phyloP scores from a whole-genome alignment of 345 rosid species.

The Eucalyptus tenuipes region DNA sequence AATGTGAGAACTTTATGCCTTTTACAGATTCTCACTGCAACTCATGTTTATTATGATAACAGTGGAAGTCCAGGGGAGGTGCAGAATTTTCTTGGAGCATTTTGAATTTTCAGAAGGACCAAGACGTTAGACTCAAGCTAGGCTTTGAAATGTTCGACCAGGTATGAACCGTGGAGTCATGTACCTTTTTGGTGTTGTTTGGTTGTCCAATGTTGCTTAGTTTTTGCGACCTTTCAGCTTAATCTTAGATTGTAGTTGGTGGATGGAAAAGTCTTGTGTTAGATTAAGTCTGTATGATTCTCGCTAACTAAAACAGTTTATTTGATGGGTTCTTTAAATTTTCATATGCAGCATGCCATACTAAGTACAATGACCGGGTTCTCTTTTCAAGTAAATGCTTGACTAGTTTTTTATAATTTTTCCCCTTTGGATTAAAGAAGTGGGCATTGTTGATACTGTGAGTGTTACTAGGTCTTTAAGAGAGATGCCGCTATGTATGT shows the following conservation, averaged over 20 bases:
- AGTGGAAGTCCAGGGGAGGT: slow-evolving; percentile 75
- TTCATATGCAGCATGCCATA: background rate
- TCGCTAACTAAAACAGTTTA: background rate
- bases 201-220: background rate
- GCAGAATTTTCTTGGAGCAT: slow-evolving; percentile 73
- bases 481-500: background rate
- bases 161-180: slow-evolving; percentile 21
- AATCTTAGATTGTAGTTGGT: background rate
- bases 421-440: background rate
- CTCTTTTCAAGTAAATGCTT: background rate
- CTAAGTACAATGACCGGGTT: background rate
- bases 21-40: background rate
- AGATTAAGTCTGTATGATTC: background rate
- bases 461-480: background rate
- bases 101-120: slow-evolving; percentile 62
- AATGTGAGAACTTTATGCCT: background rate
- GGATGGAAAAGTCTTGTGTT: background rate
- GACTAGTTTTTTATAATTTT: background rate
- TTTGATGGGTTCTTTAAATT: background rate
- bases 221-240: background rate
- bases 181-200: background rate
- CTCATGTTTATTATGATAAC: background rate
- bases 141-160: slow-evolving; percentile 67
- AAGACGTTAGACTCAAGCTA: slow-evolving; percentile 70
- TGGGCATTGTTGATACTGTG: background rate